Percentiles rank a stretch among this genome's conserved stretches.
These are phyloP conservation scores for Lodderomyces theae DNA, from an alignment of 1,139 yeast species.

Conservation along the genomic window DNA sequence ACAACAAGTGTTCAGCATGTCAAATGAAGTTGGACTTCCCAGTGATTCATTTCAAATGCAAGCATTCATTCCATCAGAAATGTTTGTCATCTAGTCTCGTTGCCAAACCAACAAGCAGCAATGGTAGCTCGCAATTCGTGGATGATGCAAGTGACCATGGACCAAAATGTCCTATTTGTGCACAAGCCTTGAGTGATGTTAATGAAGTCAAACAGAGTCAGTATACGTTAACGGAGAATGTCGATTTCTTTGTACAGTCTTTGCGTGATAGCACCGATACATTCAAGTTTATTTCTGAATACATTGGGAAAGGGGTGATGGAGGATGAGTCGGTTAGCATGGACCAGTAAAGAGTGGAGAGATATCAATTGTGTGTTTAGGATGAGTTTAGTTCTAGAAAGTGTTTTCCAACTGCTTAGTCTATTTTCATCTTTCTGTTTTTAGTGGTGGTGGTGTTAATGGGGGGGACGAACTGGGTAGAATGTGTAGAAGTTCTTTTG, in stretches of 20 bases:
- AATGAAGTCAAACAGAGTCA: slow-evolving; percentile 59
- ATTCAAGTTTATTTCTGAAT: slow-evolving; percentile 74
- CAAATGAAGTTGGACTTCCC: slow-evolving; percentile 71
- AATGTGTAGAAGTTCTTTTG: neutral
- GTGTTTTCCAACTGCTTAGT: too few relatives aligned
- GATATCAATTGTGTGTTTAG: too few relatives aligned
- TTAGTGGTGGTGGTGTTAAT: too few relatives aligned
- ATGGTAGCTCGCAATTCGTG: slow-evolving; percentile 5
- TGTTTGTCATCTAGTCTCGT: slow-evolving; percentile 57
- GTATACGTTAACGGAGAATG: slow-evolving; percentile 53
- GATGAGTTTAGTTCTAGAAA: neutral
- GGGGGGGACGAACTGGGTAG: too few relatives aligned
- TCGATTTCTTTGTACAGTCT: slow-evolving; percentile 60
- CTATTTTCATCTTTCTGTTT: too few relatives aligned
- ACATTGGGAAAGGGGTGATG: slow-evolving; percentile 85
- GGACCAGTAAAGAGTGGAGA: slow-evolving; percentile 1
- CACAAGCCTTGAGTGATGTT: slow-evolving; percentile 65
- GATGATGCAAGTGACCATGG: slow-evolving; percentile 18
- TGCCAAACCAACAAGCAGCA: slow-evolving; percentile 11
- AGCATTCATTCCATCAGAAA: slow-evolving; percentile 82
- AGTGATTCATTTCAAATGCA: slow-evolving; percentile 79
- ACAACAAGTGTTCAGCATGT: slow-evolving; percentile 72
- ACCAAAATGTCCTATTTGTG: slow-evolving; percentile 67
- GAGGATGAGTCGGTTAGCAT: slow-evolving; percentile 34
- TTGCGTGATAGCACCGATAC: slow-evolving; percentile 61